Percentiles rank a stretch among this genome's conserved stretches.
Conservation (phyloP, 345 rosid species). For the Salix caprea region DNA sequence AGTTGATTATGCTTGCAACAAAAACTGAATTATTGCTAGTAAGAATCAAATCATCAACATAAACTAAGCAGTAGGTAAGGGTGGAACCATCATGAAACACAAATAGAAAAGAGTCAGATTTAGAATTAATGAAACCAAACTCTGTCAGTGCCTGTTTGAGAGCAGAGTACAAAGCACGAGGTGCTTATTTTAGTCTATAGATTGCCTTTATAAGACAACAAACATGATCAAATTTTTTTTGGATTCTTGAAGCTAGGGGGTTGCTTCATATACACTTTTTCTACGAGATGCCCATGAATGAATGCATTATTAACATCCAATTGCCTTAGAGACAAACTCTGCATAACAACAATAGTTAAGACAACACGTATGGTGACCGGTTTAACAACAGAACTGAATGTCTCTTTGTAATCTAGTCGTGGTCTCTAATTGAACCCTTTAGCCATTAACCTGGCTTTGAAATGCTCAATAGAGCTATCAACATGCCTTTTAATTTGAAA, state of each 20-base stretch:
- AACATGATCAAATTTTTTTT: too few relatives aligned
- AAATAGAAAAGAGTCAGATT: too few relatives aligned
- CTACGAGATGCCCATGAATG: background rate
- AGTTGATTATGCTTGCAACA: too few relatives aligned
- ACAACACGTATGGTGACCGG: background rate
- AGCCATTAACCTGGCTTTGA: background rate
- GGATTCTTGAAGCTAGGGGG: background rate
- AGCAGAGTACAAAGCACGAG: too few relatives aligned
- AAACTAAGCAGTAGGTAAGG: too few relatives aligned
- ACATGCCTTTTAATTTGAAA: background rate
- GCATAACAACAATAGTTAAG: background rate
- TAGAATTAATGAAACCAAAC: too few relatives aligned
- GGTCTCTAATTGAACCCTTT: background rate
- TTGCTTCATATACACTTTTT: background rate
- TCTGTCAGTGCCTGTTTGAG: rapidly evolving
- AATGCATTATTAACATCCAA: background rate
- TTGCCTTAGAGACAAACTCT: background rate
- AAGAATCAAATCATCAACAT: too few relatives aligned
- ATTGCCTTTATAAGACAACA: too few relatives aligned
- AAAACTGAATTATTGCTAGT: too few relatives aligned
- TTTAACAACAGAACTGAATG: background rate
- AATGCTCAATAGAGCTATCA: background rate
- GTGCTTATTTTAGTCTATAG: too few relatives aligned
- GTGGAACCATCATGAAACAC: too few relatives aligned
- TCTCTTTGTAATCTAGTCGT: background rate